A percentile compares a stretch with the other conserved stretches of the same genome.
phyloP scores from a whole-genome alignment of 2,329 filamentous ascomycete genomes.

The Trichoderma gracile region DNA sequence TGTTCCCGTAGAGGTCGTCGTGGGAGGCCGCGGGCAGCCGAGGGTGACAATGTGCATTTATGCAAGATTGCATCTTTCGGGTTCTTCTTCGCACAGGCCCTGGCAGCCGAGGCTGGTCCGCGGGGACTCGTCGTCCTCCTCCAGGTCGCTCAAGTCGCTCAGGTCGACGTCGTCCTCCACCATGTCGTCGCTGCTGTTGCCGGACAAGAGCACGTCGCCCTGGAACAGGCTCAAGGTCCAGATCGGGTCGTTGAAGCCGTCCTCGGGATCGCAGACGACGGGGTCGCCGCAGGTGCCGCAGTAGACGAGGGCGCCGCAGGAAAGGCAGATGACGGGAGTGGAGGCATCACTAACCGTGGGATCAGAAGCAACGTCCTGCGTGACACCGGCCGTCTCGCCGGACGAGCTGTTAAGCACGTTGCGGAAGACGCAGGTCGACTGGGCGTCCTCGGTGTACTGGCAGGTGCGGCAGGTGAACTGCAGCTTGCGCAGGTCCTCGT shows the following conservation, averaged over 20 bases:
- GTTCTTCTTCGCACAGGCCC: too few species aligned
- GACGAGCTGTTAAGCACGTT: slow-evolving; percentile 89
- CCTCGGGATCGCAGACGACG: slow-evolving; percentile 29
- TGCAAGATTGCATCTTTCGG: too few species aligned
- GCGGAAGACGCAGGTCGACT: slow-evolving; percentile 90
- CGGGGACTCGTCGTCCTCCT: slow-evolving; percentile 8
- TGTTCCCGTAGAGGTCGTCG: slow-evolving; percentile 22
- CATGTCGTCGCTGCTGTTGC: slow-evolving; percentile 44
- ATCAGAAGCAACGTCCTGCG: slow-evolving; percentile 94
- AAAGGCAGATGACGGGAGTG: slow-evolving; percentile 47
- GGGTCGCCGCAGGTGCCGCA: slow-evolving; percentile 45
- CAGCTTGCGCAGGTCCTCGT: slow-evolving; percentile 77
- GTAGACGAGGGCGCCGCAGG: slow-evolving; percentile 48
- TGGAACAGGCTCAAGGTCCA: slow-evolving; percentile 37
- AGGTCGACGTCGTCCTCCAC: slow-evolving; percentile 33
- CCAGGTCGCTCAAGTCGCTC: slow-evolving; percentile 28
- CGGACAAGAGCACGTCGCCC: slow-evolving; percentile 34
- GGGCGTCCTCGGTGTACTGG: slow-evolving; percentile 83
- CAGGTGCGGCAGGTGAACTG: slow-evolving; percentile 97
- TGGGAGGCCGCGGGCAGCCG: too few species aligned
- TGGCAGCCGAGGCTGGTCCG: too few species aligned
- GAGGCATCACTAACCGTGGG: slow-evolving; percentile 82
- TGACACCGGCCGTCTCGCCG: slow-evolving; percentile 94
- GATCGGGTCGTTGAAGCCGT: slow-evolving; percentile 20
- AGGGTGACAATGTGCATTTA: too few species aligned